phyloP scores from a whole-genome alignment of 139 green algal genomes.

The Edaphochlamys debaryana region DNA sequence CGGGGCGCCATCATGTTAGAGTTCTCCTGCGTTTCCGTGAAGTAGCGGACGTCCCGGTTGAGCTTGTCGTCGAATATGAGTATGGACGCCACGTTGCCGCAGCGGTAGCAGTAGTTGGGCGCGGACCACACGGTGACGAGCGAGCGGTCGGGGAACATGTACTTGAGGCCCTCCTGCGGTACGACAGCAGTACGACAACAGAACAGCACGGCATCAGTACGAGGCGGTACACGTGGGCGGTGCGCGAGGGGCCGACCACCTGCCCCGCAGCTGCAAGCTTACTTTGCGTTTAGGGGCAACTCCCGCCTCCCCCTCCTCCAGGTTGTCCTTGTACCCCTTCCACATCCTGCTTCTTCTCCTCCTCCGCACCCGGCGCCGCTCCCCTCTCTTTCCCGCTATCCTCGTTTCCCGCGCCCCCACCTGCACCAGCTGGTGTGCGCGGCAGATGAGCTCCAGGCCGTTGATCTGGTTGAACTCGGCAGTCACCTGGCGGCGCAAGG shows the following conservation, averaged over 20 bases:
- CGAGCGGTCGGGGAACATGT: constrained; percentile 93
- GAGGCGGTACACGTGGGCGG: no score
- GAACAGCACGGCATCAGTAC: no score
- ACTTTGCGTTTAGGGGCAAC: no score
- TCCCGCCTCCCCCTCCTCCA: no score
- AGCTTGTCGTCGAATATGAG: constrained; percentile 95
- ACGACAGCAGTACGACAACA: no score
- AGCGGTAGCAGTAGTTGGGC: constrained; percentile 99
- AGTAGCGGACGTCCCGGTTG: constrained; percentile 85
- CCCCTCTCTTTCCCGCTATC: no score
- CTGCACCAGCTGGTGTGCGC: constrained; percentile 98
- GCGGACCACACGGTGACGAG: constrained; percentile 98
- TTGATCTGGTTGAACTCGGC: constrained; percentile 98
- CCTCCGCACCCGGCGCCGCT: no score
- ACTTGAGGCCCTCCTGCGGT: constrained; percentile 85
- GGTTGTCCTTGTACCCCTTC: no score
- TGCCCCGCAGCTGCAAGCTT: no score
- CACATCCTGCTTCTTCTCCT: no score
- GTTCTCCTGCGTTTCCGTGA: constrained; percentile 98
- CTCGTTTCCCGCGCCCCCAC: constrained; percentile 88
- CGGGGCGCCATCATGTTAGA: constrained; percentile 83
- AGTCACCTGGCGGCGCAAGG: constrained; percentile 75
- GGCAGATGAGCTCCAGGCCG: constrained; percentile 94
- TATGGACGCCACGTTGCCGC: constrained; percentile 97
- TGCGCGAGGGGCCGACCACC: no score